Evolutionary conservation across 306 rosid genomes (phyloP).

Genomic region (Sphenostylis stenocarpa): DNA sequence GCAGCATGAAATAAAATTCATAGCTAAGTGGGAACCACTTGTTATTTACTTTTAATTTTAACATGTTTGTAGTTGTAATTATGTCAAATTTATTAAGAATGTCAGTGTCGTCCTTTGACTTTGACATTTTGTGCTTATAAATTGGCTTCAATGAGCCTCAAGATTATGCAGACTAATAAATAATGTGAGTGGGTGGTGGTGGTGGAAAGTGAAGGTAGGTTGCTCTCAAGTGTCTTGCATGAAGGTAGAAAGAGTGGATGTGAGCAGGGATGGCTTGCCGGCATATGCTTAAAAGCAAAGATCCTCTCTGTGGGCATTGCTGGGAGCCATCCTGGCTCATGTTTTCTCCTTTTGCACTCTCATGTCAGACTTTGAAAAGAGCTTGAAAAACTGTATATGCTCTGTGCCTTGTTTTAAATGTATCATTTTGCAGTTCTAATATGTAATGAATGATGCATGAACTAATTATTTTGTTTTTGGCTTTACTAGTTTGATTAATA

Average conservation of each 20-base stretch:
- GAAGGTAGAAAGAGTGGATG: slow-evolving; percentile 33
- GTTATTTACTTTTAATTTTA: not conserved
- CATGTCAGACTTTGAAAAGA: slow-evolving; percentile 5
- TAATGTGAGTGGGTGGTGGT: not conserved
- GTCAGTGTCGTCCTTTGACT: not conserved
- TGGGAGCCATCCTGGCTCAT: slow-evolving; percentile 37
- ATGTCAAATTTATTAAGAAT: not conserved
- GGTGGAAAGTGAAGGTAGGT: not conserved
- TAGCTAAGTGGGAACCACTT: not conserved
- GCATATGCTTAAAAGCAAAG: slow-evolving; percentile 5
- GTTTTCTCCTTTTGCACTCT: slow-evolving; percentile 31
- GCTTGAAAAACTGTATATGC: not conserved
- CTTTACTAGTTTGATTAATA: no score
- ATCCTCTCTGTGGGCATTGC: slow-evolving; percentile 5
- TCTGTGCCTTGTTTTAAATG: not conserved
- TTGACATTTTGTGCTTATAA: slow-evolving; percentile 13
- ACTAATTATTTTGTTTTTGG: no score
- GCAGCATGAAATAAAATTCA: slow-evolving; percentile 7
- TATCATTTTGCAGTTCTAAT: no score
- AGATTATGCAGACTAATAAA: not conserved
- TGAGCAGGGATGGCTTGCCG: slow-evolving; percentile 53
- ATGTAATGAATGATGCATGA: no score
- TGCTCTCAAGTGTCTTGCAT: slow-evolving; percentile 24
- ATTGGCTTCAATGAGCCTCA: not conserved
- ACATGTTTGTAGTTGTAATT: not conserved